Evolutionary conservation across 495 filamentous ascomycete species (phyloP), one percentile per base, ranked within the genome.

Genomic region (Podospora australis): DNA sequence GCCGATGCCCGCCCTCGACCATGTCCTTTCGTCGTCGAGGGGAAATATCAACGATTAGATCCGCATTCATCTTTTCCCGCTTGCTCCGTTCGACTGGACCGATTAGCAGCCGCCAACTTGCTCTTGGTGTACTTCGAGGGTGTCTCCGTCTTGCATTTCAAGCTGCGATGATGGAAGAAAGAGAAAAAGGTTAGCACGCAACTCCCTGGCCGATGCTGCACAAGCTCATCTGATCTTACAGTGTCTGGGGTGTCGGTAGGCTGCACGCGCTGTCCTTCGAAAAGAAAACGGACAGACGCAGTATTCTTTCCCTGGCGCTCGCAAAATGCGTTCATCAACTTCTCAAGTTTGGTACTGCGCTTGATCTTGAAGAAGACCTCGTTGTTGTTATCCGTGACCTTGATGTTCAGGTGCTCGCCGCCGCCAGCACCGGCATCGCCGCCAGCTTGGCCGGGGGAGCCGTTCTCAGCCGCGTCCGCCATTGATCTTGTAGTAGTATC

Each of bases 341-440:
- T 99, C 71, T 94, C 91, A 23, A 99, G 80, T 59, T 86, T 83
- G 1, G 94, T 99, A 4, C 86, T 89, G 4, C 91, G 86, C 81
- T 99, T 99, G 70, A 99, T 99, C 77, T 99, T 99, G 77, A 99
- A 99, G 70, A 99, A 99, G 54, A 99, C 94, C 58, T 99, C 94
- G 60, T 99, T 99, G 73, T 99, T 96, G 72, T 95, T 96, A 56
- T 99, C 94, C 0, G 94, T 97, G n/a, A 99, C 94, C 64, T 99
- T 99, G 76, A 99, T 97, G 67, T 99, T 99, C 6, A 99, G 75
- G 66, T 99, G 94, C 67, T 97, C 94, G 28, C 66, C 70, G 20
- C 76, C 69, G 35, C 52, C 57, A 9, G 58, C 54, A 35, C 56
- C 52, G 24, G 53, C 55, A 25, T 60, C 62, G 46, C 52, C 58